These are phyloP conservation scores for Torulaspora franciscae DNA, from an alignment of 805 yeast species.

Conservation along the genomic window DNA sequence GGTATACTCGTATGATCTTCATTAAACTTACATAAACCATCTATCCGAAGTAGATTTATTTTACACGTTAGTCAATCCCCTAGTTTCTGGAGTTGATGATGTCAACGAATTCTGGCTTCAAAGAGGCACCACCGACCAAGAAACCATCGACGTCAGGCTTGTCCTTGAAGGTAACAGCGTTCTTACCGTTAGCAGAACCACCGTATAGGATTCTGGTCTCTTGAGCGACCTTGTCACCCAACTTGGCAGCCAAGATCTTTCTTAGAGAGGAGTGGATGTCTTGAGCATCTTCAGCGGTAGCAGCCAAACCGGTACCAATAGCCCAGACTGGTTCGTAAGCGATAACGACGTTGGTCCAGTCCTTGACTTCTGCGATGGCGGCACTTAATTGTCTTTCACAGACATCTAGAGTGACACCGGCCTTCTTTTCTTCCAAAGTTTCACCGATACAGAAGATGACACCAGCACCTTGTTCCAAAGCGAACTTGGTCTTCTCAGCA, in stretches of 20 bases:
- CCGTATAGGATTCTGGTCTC: constrained; percentile 91
- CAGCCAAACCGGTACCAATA: constrained; percentile 98
- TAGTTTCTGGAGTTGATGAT: constrained; percentile 79
- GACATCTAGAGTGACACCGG: constrained; percentile 79
- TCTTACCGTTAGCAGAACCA: constrained; percentile 95
- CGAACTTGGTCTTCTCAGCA: constrained; percentile 92
- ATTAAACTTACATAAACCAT: constrained; percentile 12
- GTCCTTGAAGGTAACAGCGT: constrained; percentile 84
- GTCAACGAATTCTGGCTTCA: constrained; percentile 96
- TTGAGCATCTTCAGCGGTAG: constrained; percentile 97
- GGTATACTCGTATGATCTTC: constrained; percentile 63
- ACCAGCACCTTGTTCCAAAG: constrained; percentile 80
- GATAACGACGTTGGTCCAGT: constrained; percentile 89
- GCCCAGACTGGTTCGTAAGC: constrained; percentile 99
- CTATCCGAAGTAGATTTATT: constrained; percentile 7
- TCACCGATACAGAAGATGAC: constrained; percentile 98
- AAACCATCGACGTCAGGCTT: constrained; percentile 95
- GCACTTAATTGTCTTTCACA: constrained; percentile 88
- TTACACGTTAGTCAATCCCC: constrained; percentile 1
- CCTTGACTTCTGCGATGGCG: constrained; percentile 70
- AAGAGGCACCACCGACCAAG: constrained; percentile 98
- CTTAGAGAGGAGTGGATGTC: constrained; percentile 88
- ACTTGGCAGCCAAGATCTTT: constrained; percentile 67
- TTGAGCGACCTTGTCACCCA: constrained; percentile 75
- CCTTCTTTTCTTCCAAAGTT: constrained; percentile 90